Conservation (phyloP, 768 basidiomycete genomes). For the Naganishia vishniacii region DNA sequence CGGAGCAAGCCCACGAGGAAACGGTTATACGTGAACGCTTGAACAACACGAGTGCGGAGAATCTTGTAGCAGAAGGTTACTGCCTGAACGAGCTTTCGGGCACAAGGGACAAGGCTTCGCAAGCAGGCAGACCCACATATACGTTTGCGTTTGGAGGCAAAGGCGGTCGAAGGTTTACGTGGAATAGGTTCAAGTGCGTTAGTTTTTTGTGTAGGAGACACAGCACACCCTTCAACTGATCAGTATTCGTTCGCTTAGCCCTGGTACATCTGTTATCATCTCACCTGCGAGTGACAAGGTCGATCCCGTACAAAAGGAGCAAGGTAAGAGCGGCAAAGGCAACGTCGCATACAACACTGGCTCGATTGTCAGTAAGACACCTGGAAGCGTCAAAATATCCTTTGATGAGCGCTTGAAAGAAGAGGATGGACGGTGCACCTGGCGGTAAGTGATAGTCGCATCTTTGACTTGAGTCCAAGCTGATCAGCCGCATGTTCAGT, state of each 20-base stretch:
- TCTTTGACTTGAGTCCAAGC: neutral
- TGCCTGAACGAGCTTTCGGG: slow-evolving; percentile 55
- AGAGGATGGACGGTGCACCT: slow-evolving; percentile 27
- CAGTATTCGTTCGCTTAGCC: slow-evolving; percentile 51
- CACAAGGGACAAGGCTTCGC: slow-evolving; percentile 60
- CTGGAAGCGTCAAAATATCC: slow-evolving; percentile 33
- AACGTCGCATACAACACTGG: slow-evolving; percentile 25
- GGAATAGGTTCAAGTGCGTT: slow-evolving; percentile 66
- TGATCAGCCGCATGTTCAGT: slow-evolving; percentile 33
- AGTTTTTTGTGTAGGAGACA: neutral
- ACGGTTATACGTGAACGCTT: neutral
- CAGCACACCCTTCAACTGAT: neutral
- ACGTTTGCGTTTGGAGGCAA: slow-evolving; percentile 60
- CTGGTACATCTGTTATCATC: slow-evolving; percentile 64
- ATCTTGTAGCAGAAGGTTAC: slow-evolving; percentile 19
- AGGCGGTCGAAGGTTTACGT: slow-evolving; percentile 57
- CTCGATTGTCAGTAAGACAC: slow-evolving; percentile 30
- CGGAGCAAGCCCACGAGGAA: slow-evolving; percentile 13
- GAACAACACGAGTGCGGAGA: neutral
- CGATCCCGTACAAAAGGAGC: slow-evolving; percentile 51
- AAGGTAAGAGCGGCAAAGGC: slow-evolving; percentile 48
- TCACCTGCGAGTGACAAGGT: slow-evolving; percentile 59
- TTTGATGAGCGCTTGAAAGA: slow-evolving; percentile 29
- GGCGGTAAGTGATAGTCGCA: slow-evolving; percentile 35
- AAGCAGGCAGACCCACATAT: slow-evolving; percentile 55